Evolutionary conservation across 1,139 yeast genomes (phyloP).

Genomic region (Pichia sp.): DNA sequence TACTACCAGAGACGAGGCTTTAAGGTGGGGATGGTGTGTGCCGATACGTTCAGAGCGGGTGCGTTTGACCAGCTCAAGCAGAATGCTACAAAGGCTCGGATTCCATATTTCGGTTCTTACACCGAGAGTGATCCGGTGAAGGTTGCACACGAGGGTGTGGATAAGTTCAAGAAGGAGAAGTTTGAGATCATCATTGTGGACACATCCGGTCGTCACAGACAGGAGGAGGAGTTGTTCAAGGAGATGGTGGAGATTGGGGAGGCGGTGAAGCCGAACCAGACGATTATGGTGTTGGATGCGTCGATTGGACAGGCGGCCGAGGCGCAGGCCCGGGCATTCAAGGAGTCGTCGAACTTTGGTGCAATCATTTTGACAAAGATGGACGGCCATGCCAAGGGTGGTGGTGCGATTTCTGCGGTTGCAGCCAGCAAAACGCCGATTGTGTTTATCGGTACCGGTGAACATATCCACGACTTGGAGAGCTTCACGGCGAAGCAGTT

Average conservation of each 20-base stretch:
- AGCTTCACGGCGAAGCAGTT: conserved; percentile 86
- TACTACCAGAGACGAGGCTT: conserved; percentile 91
- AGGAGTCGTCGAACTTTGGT: conserved; percentile 89
- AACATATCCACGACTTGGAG: conserved; percentile 90
- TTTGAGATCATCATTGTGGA: conserved; percentile 94
- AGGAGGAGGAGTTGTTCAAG: conserved; percentile 83
- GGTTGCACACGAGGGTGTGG: conserved; percentile 89
- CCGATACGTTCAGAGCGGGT: conserved; percentile 99
- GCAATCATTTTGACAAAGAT: conserved; percentile 91
- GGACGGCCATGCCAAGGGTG: conserved; percentile 99
- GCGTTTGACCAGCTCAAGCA: conserved; percentile 98
- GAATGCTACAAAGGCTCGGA: conserved; percentile 91
- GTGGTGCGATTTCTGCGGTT: conserved; percentile 98
- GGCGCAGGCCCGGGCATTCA: conserved; percentile 88
- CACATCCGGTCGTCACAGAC: conserved; percentile 97
- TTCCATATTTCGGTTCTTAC: conserved; percentile 93
- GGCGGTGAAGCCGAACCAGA: conserved; percentile 84
- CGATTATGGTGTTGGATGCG: conserved; percentile 97
- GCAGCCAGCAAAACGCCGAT: conserved; percentile 98
- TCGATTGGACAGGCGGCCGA: conserved; percentile 99
- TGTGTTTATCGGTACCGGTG: conserved; percentile 96
- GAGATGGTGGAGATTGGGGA: conserved; percentile 94
- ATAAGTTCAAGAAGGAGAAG: conserved; percentile 82
- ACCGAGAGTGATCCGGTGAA: conserved; percentile 94
- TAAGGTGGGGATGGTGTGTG: conserved; percentile 95